A percentile compares a stretch with the other conserved stretches of the same genome.
Conservation (phyloP, 2,329 filamentous ascomycete species). For the Colletotrichum endophyticum region DNA sequence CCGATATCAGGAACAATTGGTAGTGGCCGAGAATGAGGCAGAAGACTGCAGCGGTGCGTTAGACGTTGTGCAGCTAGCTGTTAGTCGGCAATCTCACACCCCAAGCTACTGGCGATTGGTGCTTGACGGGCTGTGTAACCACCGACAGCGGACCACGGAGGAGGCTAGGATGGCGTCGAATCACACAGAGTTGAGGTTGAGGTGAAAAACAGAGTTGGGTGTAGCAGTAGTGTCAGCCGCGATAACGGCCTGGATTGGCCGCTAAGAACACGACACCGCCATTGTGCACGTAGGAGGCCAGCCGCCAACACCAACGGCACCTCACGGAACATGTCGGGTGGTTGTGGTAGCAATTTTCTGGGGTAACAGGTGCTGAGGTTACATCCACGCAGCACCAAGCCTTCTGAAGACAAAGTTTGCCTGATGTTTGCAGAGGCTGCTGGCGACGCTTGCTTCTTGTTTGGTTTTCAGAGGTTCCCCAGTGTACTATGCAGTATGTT, state of each 20-base stretch:
- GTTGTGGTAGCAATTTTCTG: neutral
- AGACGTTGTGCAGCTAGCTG: constrained; percentile 2
- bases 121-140: neutral
- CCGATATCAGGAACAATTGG: neutral
- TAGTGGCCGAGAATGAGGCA: neutral
- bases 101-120: neutral
- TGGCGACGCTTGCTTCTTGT: neutral
- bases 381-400: constrained; percentile 1
- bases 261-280: neutral
- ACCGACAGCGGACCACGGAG: neutral
- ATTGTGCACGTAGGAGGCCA: neutral
- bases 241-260: neutral
- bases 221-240: neutral
- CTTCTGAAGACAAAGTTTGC: constrained; percentile 6
- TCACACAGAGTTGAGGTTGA: neutral
- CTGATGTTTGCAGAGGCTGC: neutral
- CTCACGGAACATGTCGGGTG: neutral
- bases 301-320: neutral
- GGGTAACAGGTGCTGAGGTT: neutral
- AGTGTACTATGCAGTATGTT: neutral
- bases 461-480: neutral
- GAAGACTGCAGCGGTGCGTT: neutral
- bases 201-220: neutral
- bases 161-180: neutral
- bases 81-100: neutral